Base-by-base conservation (phyloP, 2,329 filamentous ascomycete genomes). In the Ascochyta rabiei region DNA sequence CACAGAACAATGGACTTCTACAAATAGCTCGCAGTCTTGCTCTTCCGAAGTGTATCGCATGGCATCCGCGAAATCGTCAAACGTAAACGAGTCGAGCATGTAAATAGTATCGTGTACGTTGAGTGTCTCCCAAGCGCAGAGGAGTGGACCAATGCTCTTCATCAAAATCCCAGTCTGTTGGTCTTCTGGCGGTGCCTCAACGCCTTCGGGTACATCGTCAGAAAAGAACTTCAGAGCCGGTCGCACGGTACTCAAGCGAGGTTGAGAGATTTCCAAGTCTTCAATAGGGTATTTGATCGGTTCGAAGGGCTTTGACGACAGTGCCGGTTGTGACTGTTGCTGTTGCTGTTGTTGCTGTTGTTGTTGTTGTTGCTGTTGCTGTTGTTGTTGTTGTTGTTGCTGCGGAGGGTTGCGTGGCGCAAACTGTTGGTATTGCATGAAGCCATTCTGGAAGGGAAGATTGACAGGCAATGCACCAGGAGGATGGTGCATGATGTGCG, bases 31-130 rank as follows among this genome's bases (percentile, higher is more conserved):
- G 47, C 95, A 95, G 7, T 89, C 87, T 0, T 86, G 79, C 19
- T 91, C 86, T 30, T 88, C 84, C 0, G 87, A 91, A 0, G 89
- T 84, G 53, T 93, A 88, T 43, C 87, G 84, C 81, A 99, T 87
- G 0, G 93, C 89, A 71, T 98, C 89, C 4, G 96, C 82, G 67
- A 93, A 98, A 73, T 99, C 95, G 72, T 99, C 95, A 68, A 98
- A 96, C 0, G 93, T 98, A 71, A 99, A 99, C 0, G 93, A 98
- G 74, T 99, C 95, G 23, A 99, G 82, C 68, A 91, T 86, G 70
- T 96, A 96, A 16, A 97, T 89, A 68, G 96, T 91, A 70, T 92
- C 96, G 71, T 97, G 97, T n/a, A 99, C 93, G 68, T 97, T 99
- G 30, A 99, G 82, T 0, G 93, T 97, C 66, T 97, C 92, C 95